Evolutionary conservation across 2,329 filamentous ascomycete species (phyloP), one percentile per base, ranked within the genome.

Genomic region (Didymosphaeria variabile): DNA sequence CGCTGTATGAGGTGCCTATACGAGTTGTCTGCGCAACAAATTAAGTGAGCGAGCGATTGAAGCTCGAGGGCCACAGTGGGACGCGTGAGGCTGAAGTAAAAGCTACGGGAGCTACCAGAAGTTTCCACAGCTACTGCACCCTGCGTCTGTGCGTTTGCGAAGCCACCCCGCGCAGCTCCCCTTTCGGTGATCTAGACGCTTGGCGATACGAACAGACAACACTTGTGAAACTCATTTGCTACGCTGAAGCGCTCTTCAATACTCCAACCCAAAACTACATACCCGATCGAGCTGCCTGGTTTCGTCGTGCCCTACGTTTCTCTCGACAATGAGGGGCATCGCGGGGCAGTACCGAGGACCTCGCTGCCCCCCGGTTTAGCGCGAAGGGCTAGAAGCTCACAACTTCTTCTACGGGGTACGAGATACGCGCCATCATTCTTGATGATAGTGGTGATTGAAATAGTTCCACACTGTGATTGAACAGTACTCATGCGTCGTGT

Each of bases 91-190:
- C 63, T 67, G 68, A 67, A 68, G 59, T 59, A 67, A 67, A 62
- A 66, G 68, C 58, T 55, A 45, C 40, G 38, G 60, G 66, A 72
- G 66, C 68, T 72, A 60, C 73, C 69, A 77, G 74, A 77, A 77
- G 59, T 71, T 77, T 77, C 74, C 60, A 75, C 56, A 67, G 64
- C 64, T 65, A 62, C 45, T 15, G 36, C 38, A 45, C 19, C 19
- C 15, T 34, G 21, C 49, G 57, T 59, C 58, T 49, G 58, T 60
- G 58, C 58, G 40, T 44, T 50, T 29, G 46, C 29, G 44, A 46
- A n/a, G 34, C 19, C 34, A 29, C 19, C 51, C 32, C 23, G 15
- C 40, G 38, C 23, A 40, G n/a, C 15, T 23, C 29, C 9, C 13
- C 49, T 38, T 15, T 7, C 8, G 29, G 6, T 32, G 29, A 8